Evolutionary conservation across 148 eudicot species (phyloP).

Genomic region (Vaccinium vitisidaea): DNA sequence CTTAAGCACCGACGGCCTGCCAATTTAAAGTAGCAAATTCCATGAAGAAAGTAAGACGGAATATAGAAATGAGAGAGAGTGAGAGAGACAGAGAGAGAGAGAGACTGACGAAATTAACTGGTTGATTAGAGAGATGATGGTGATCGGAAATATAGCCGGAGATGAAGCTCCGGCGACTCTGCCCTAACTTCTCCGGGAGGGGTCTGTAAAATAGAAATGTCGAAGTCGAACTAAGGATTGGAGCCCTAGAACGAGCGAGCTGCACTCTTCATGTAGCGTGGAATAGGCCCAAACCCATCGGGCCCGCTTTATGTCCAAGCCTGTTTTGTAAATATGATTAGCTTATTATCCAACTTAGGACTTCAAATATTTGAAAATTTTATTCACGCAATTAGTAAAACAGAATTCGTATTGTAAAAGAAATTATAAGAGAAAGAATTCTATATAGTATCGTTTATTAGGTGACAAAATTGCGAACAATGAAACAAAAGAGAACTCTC

Average conservation of each 20-base stretch:
- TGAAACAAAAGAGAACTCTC: not conserved
- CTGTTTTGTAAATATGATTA: no score
- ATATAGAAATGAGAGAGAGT: not conserved
- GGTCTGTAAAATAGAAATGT: not conserved
- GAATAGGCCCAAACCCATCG: not conserved
- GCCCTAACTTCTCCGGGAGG: not conserved
- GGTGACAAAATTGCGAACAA: not conserved
- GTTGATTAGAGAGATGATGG: constrained; percentile 18
- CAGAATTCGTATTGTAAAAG: no score
- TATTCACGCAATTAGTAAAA: no score
- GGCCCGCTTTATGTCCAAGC: not conserved
- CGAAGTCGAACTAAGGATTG: not conserved
- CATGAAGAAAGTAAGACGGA: not conserved
- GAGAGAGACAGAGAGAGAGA: constrained; percentile 18
- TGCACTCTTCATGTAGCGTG: not conserved
- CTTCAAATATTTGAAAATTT: no score
- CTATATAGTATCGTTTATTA: not conserved
- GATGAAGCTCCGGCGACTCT: not conserved
- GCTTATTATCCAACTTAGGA: not conserved
- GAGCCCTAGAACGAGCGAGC: not conserved
- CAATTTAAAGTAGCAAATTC: not conserved
- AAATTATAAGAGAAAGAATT: no score
- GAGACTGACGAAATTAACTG: constrained; percentile 15
- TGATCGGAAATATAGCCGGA: constrained; percentile 17
- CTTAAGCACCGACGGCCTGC: not conserved